Evolutionary conservation across 2,329 filamentous ascomycete genomes (phyloP).

Genomic region (Venturia asperata): DNA sequence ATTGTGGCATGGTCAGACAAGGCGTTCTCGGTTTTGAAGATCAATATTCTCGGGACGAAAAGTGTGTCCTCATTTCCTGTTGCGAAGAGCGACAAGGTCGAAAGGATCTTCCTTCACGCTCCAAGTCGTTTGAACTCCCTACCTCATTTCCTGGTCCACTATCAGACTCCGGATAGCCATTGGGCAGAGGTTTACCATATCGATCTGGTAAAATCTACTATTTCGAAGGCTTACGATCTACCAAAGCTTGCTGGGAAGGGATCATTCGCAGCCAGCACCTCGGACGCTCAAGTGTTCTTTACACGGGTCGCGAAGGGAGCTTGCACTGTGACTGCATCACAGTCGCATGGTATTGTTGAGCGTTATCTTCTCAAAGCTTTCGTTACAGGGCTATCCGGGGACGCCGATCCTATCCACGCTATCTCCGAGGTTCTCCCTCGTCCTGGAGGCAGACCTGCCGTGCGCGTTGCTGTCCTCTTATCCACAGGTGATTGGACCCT

Average conservation of each 20-base stretch:
- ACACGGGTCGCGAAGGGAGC: slow-evolving; percentile 72
- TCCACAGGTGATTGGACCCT: slow-evolving; percentile 69
- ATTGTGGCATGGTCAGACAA: slow-evolving; percentile 70
- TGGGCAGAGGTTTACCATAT: slow-evolving; percentile 84
- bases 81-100: slow-evolving; percentile 32
- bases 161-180: slow-evolving; percentile 60
- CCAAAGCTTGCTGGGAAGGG: slow-evolving; percentile 64
- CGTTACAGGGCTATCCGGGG: slow-evolving; percentile 23
- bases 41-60: slow-evolving; percentile 59
- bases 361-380: slow-evolving; percentile 58
- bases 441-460: slow-evolving; percentile 54
- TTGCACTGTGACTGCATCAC: slow-evolving; percentile 65
- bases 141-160: slow-evolving; percentile 81
- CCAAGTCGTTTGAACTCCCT: slow-evolving; percentile 64
- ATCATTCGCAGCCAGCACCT: slow-evolving; percentile 70
- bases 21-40: slow-evolving; percentile 53
- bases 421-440: slow-evolving; percentile 78
- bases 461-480: slow-evolving; percentile 65
- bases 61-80: slow-evolving; percentile 38
- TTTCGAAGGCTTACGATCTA: slow-evolving; percentile 74
- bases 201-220: slow-evolving; percentile 59
- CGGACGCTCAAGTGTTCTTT: slow-evolving; percentile 80
- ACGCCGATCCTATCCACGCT: slow-evolving; percentile 51
- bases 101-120: slow-evolving; percentile 60
- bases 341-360: slow-evolving; percentile 67